Evolutionary conservation across 768 basidiomycete species (phyloP).

Genomic region (Hebeloma cylindrosporum): DNA sequence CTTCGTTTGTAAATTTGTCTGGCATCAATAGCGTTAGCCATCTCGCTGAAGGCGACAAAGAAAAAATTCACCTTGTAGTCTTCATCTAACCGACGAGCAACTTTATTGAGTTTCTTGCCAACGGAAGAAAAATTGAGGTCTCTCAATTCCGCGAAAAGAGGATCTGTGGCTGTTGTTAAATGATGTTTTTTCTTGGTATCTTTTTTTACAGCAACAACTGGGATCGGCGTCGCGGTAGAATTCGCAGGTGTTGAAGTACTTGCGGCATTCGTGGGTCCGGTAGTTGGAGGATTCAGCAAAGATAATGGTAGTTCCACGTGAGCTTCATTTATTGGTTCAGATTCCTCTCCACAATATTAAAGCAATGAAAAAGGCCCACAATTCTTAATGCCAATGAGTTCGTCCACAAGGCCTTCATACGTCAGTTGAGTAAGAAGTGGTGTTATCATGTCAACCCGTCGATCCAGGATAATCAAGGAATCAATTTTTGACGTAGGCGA

Average conservation of each 20-base stretch:
- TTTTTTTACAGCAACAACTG: conserved; percentile 56
- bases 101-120: conserved; percentile 74
- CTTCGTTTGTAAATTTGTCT: conserved; percentile 85
- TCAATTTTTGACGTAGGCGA: conserved; percentile 68
- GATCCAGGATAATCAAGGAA: conserved; percentile 84
- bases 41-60: conserved; percentile 8
- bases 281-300: conserved; percentile 57
- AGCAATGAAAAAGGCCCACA: conserved; percentile 47
- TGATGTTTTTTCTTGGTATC: conserved; percentile 91
- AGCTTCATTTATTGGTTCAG: conserved; percentile 40
- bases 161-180: conserved; percentile 74
- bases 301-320: conserved; percentile 80
- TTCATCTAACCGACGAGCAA: conserved; percentile 84
- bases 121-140: conserved; percentile 93
- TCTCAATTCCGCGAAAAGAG: conserved; percentile 77
- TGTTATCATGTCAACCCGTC: conserved; percentile 92
- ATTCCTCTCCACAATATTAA: conserved; percentile 1
- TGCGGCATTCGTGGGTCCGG: conserved; percentile 41
- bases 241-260: conserved; percentile 36
- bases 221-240: conserved; percentile 35
- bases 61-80: conserved; percentile 74
- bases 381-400: conserved; percentile 86
- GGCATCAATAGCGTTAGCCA: conserved; percentile 7
- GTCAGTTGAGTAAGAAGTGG: conserved; percentile 94
- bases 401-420: conserved; percentile 94